A percentile compares a stretch with the other conserved stretches of the same genome.
Conservation (phyloP, 805 yeast species). For the Starmerella tilneyi region DNA sequence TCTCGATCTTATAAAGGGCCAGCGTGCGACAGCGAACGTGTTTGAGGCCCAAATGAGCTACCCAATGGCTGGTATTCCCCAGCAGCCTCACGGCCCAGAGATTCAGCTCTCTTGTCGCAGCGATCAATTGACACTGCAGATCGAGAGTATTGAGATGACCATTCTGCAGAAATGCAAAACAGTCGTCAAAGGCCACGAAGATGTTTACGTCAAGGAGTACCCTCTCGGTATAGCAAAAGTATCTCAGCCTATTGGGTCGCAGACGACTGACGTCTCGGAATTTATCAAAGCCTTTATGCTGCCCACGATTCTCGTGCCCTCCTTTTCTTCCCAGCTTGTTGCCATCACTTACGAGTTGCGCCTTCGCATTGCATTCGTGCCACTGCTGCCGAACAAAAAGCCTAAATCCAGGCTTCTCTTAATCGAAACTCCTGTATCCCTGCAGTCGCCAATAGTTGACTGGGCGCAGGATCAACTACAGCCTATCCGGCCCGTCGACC, state of each 20-base stretch:
- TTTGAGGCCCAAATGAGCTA: constrained; percentile 1
- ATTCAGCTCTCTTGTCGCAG: not conserved
- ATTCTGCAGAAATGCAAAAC: not conserved
- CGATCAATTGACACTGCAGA: not conserved
- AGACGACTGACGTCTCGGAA: not conserved
- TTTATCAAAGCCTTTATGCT: not conserved
- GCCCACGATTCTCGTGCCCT: not conserved
- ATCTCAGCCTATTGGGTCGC: not conserved
- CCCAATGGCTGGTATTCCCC: not conserved
- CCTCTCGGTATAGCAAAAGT: not conserved
- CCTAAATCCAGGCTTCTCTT: not conserved
- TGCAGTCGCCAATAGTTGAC: not conserved
- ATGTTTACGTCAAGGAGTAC: not conserved
- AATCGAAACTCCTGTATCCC: not conserved
- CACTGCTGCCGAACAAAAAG: not conserved
- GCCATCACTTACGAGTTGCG: not conserved
- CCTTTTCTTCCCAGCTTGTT: not conserved
- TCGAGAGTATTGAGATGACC: not conserved
- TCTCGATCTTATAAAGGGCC: not conserved
- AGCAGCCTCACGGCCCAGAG: not conserved
- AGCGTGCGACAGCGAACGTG: not conserved
- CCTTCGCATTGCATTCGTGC: not conserved
- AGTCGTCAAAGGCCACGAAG: not conserved
- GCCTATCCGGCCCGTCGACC: not conserved
- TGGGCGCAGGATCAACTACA: not conserved